Base-by-base conservation (phyloP, 352 stramenopile species). In the Phytophthora pisi region DNA sequence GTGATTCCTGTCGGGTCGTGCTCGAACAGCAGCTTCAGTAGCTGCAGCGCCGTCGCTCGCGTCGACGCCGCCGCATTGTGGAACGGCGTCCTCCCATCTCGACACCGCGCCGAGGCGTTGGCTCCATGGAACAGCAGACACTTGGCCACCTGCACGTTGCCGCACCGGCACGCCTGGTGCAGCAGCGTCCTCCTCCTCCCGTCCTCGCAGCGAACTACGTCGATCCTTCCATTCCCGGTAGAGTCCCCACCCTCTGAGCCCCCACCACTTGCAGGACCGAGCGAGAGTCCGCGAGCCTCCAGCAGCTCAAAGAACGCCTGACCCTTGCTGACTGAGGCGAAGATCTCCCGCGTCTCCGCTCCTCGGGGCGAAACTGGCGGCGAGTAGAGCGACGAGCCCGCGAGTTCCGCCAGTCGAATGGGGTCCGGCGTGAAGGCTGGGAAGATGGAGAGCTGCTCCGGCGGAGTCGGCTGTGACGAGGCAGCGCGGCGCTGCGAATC, bases 71-170 rank as follows among this genome's bases (percentile, higher is more conserved):
- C 64, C 0, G 81, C 72, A 11, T 92, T 82, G 45, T 92, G 84
- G 52, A 89, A 88, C 15, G 82, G 61, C 18, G 84, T 87, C 34
- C 80, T 80, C 0, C 82, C 80, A 16, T 85, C 72, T 42, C 72
- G 65, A 64, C 84, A 91, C 43, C 74, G 61, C n/a, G 65, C 70
- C 11, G 70, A 69, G 10, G 72, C 46, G 40, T 74, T 70, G 1
- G 77, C 75, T 18, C 79, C 82, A 51, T 91, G 77, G 59, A 79
- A 91, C 5, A 92, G 50, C 31, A 92, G 53, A 53, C 68, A 80
- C 42, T 84, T 85, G 31, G 83, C 71, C 13, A 88, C 68, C 13
- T 90, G 73, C 0, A 84, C 20, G n/a, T 84, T 81, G 3, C 74
- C 82, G 13, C 63, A 72, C 16, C 80, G 74, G 28, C 82, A 90